phyloP scores from a whole-genome alignment of 2,329 filamentous ascomycete species.

The Microthyrium microscopicum region DNA sequence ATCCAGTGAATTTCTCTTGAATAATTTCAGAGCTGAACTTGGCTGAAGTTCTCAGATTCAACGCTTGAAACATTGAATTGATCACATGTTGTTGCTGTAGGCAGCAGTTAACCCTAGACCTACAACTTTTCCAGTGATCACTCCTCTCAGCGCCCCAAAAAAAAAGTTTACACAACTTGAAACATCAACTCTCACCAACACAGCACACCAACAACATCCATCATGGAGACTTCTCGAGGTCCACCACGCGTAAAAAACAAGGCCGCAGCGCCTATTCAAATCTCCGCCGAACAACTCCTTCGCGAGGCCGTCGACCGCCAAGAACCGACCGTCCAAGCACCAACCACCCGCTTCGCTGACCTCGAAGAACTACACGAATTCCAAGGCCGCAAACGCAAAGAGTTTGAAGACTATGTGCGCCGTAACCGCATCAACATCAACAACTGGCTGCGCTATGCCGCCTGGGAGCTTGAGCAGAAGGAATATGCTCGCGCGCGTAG shows the following conservation, averaged over 20 bases:
- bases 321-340: slow-evolving; percentile 72
- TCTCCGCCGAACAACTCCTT: slow-evolving; percentile 91
- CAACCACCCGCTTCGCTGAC: slow-evolving; percentile 87
- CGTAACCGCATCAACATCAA: slow-evolving; percentile 92
- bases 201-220: no score
- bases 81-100: no score
- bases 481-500: slow-evolving; percentile 83
- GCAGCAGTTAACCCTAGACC: no score
- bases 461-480: slow-evolving; percentile 96
- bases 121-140: no score
- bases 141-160: no score
- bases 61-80: no score
- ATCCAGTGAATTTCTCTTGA: no score
- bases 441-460: slow-evolving; percentile 96
- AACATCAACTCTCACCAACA: no score
- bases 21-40: no score
- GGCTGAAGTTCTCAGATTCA: no score
- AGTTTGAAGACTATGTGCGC: slow-evolving; percentile 95
- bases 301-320: slow-evolving; percentile 95
- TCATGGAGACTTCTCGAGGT: no score
- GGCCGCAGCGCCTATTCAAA: slow-evolving; percentile 66
- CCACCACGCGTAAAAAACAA: slow-evolving; percentile 99
- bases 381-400: slow-evolving; percentile 86
- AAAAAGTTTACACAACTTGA: no score
- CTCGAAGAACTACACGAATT: slow-evolving; percentile 96